phyloP scores from a whole-genome alignment of 345 rosid species.

The Clarkia xantiana region DNA sequence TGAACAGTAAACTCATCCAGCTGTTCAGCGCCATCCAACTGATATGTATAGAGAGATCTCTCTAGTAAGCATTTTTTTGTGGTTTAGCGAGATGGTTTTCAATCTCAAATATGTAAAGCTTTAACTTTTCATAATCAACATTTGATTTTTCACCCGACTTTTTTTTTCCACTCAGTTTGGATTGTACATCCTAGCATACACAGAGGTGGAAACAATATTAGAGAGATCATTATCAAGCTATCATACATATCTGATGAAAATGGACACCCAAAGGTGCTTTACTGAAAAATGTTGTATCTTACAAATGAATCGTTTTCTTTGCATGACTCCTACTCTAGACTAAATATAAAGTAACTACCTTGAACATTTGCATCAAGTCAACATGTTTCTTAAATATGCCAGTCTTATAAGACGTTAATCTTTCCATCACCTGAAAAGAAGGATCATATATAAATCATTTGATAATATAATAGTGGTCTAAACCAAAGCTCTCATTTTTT shows the following conservation, averaged over 20 bases:
- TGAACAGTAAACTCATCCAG: no score
- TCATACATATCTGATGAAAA: no score
- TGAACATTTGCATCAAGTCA: constrained; percentile 86
- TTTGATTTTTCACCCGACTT: constrained; percentile 96
- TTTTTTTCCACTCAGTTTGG: constrained; percentile 90
- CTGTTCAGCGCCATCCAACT: no score
- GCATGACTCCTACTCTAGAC: not conserved
- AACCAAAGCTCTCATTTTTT: not conserved
- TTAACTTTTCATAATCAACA: constrained; percentile 86
- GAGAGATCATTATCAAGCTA: no score
- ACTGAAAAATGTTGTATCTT: not conserved
- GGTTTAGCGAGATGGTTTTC: constrained; percentile 93
- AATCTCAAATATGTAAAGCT: constrained; percentile 79
- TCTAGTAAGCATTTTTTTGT: constrained; percentile 89
- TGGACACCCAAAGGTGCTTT: not conserved
- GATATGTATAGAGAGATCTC: no score
- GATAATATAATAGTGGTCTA: not conserved
- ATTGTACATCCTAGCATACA: constrained; percentile 68
- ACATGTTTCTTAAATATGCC: constrained; percentile 81
- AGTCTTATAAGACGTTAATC: constrained; percentile 70
- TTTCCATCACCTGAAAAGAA: constrained; percentile 86
- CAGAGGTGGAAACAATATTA: not conserved
- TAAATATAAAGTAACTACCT: constrained; percentile 38
- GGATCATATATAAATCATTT: not conserved
- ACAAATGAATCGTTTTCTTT: no score